Evolutionary conservation across 768 basidiomycete genomes (phyloP), one percentile per base, ranked within the genome.

Genomic region (Calocybe gangraenosa): DNA sequence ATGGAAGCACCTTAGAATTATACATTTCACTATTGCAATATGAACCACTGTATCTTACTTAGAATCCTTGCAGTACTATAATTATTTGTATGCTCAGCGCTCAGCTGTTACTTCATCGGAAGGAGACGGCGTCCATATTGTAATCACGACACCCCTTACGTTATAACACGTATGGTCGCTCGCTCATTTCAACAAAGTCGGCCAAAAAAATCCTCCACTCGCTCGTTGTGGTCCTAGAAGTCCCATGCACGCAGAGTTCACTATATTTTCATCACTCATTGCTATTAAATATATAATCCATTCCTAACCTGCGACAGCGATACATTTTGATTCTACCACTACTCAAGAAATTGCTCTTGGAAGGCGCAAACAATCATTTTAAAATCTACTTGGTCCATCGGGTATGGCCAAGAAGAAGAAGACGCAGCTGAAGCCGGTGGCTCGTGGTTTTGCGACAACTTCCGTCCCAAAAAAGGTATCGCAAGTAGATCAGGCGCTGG

Each of bases 401-500:
- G 55, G 49, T 44, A 88, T 88, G 87, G 71, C 82, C 48, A 92
- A 90, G 73, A 90, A 88, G 71, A 92, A 84, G 75, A 92, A 88
- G 68, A 79, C 81, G 5, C 82, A 88, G 60, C 61, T 86, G 55
- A 89, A 87, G 65, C 79, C 84, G 17, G 70, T 86, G 33, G 76
- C 64, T 33, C 81, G 91, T 44, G 87, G 87, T 13, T 90, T 92
- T 57, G 81, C 84, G 35, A 89, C 89, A 3, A 86, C 82, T 15
- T 92, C 90, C 9, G 74, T 90, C 20, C 86, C 87, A 22, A 91
- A 91, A 73, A 92, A 89, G 65, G 64, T 66, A 34, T 59, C 66
- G 13, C 68, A 64, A 32, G 52, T 47, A 21, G 55, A 58, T 23
- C 54, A 48, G 28, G 18, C 51, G 23, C 6, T 6, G 25, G 62